Evolutionary conservation across 371 early-diverging fungal species (phyloP).

Genomic region (Fennellomyces sp.): DNA sequence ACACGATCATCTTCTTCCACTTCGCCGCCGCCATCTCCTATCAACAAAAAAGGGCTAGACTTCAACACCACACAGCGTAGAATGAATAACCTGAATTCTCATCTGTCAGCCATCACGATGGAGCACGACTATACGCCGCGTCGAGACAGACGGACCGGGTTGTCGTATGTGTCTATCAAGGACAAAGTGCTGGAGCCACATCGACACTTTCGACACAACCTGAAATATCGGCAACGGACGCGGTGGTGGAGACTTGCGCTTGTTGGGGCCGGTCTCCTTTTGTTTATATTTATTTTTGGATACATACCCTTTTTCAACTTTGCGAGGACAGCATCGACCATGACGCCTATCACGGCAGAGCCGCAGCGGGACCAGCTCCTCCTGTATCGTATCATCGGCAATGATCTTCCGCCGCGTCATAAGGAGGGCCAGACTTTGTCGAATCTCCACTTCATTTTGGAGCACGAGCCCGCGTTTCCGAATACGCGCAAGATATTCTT

Average conservation of each 20-base stretch:
- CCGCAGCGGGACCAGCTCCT: constrained; percentile 53
- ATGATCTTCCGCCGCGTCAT: constrained; percentile 75
- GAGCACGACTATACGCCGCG: constrained; percentile 17
- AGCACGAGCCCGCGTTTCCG: constrained; percentile 66
- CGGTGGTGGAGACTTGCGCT: constrained; percentile 16
- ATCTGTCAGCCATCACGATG: constrained; percentile 9
- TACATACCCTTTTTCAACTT: constrained; percentile 28
- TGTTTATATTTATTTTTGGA: constrained; percentile 13
- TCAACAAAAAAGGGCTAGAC: background rate
- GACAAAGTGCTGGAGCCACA: constrained; percentile 18
- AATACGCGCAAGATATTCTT: constrained; percentile 67
- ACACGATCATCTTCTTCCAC: constrained; percentile 5
- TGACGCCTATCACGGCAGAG: background rate
- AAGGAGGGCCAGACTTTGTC: constrained; percentile 68
- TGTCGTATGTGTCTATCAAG: constrained; percentile 16
- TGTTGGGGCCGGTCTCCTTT: constrained; percentile 11
- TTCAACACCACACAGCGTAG: constrained; percentile 10
- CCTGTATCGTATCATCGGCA: constrained; percentile 73
- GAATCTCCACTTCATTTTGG: constrained; percentile 68
- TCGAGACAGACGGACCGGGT: constrained; percentile 11
- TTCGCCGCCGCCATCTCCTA: constrained; percentile 3
- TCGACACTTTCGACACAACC: constrained; percentile 6
- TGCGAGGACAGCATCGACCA: constrained; percentile 4
- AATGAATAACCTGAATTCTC: constrained; percentile 7
- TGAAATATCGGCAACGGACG: constrained; percentile 15